A percentile compares a stretch with the other conserved stretches of the same genome.
phyloP scores from a whole-genome alignment of 2,329 filamentous ascomycete genomes.

The Thyridium curvatum region DNA sequence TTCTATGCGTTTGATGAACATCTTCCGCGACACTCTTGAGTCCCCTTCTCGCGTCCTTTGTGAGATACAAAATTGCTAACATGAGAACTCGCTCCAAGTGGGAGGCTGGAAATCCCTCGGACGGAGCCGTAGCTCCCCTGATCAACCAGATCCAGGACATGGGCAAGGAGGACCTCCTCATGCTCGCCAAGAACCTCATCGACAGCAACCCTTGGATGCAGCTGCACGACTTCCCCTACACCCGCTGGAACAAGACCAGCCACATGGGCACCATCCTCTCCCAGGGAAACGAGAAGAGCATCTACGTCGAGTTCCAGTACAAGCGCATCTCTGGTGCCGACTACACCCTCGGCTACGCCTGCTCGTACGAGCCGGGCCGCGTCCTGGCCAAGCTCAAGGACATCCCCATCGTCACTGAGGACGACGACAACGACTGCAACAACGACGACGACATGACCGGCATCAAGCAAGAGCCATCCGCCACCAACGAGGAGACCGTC shows the following conservation, averaged over 20 bases:
- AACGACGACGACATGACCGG: slow-evolving; percentile 11
- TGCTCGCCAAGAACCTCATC: slow-evolving; percentile 4
- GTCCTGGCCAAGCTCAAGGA: slow-evolving; percentile 3
- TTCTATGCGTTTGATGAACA: too few relatives aligned
- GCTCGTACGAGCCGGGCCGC: background rate
- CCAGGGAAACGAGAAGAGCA: background rate
- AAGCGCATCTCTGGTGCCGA: slow-evolving; percentile 7
- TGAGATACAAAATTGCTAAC: too few relatives aligned
- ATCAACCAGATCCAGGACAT: too few relatives aligned
- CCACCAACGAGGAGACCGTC: too few relatives aligned
- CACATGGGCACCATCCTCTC: background rate
- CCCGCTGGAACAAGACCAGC: slow-evolving; percentile 3
- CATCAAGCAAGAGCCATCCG: background rate
- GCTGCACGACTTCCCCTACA: background rate
- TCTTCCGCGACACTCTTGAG: too few relatives aligned
- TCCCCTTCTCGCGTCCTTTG: too few relatives aligned
- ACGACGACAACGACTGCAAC: slow-evolving; percentile 9
- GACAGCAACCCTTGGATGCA: background rate
- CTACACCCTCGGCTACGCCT: slow-evolving; percentile 1
- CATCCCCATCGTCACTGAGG: background rate
- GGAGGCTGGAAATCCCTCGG: too few relatives aligned
- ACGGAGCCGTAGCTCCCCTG: too few relatives aligned
- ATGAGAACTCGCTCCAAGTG: too few relatives aligned
- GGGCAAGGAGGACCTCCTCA: background rate
- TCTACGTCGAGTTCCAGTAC: slow-evolving; percentile 7